phyloP scores from a whole-genome alignment of 768 basidiomycete genomes.

The Hypholoma fasciculare region DNA sequence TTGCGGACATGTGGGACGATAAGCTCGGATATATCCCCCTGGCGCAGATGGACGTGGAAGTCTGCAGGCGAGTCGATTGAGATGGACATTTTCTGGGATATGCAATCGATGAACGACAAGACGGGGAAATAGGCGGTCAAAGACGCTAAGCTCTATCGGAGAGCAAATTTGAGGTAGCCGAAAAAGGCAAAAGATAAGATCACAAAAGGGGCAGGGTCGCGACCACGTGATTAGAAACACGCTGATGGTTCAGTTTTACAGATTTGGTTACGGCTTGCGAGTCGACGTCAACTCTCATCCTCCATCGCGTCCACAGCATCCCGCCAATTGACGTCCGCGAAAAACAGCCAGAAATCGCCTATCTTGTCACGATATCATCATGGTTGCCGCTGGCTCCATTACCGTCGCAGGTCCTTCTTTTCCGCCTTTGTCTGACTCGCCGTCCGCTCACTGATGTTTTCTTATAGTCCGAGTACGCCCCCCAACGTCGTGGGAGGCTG shows the following conservation, averaged over 20 bases:
- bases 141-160: neutral
- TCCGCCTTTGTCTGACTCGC: conserved; percentile 17
- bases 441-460: conserved; percentile 12
- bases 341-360: neutral
- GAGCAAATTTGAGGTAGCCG: conserved; percentile 1
- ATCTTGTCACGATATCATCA: conserved; percentile 25
- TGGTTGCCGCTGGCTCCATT: conserved; percentile 87
- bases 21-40: conserved; percentile 77
- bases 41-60: conserved; percentile 96
- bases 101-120: neutral
- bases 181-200: conserved; percentile 29
- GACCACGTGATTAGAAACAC: conserved; percentile 38
- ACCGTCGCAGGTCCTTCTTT: conserved; percentile 70
- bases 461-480: conserved; percentile 85
- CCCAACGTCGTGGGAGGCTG: conserved; percentile 81
- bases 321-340: conserved; percentile 12
- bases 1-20: conserved; percentile 88
- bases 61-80: conserved; percentile 71
- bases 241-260: conserved; percentile 35
- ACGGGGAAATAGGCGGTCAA: neutral
- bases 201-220: conserved; percentile 15
- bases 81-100: conserved; percentile 33
- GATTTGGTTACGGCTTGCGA: conserved; percentile 3
- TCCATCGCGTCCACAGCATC: conserved; percentile 9
- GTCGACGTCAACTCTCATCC: neutral